Base-by-base conservation (phyloP, 1,284 basidiomycete species). In the Boletus mariae region DNA sequence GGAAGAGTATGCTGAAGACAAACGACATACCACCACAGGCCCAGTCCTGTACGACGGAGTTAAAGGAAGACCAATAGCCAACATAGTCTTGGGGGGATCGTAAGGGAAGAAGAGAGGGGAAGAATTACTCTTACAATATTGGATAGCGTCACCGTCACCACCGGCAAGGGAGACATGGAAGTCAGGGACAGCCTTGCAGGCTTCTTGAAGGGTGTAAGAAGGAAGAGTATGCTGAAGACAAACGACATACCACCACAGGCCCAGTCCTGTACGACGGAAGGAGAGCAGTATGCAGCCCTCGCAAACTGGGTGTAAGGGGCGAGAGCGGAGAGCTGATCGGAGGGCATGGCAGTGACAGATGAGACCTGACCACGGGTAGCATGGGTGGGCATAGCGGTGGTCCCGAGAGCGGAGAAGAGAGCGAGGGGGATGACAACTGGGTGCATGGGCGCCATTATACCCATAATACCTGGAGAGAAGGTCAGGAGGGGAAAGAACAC, bases 21-120 rank as follows among this genome's bases (percentile, higher is more conserved):
- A n/a, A n/a, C n/a, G n/a, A n/a, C n/a, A n/a, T n/a, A n/a, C n/a
- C n/a, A n/a, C n/a, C n/a, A n/a, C n/a, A n/a, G n/a, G n/a, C n/a
- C n/a, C n/a, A n/a, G n/a, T n/a, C n/a, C n/a, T 90, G 82, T 90
- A 71, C 54, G 41, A 72, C 60, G 0, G 69, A 57, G 45, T 60
- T 57, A 44, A 57, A 41, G 10, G 57, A 40, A 9, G 64, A 62
- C 65, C 67, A 71, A 47, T 65, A 70, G 15, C 71, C 72, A 25
- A 74, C 70, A 51, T 70, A 74, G 38, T 61, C 73, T 73, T 17
- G 7, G 32, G 11, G 40, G 32, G 13, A 35, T 4, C n/a, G 31
- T 51, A 29, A 55, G 59, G 43, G 38, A 20, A 25, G 29, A 20
- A 11, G 15, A 8, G 47, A 20, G 15, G 25, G 11, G 47, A 54